These are phyloP conservation scores for Suhomyces chickasaworum DNA, from an alignment of 1,139 yeast genomes.

Conservation along the genomic window DNA sequence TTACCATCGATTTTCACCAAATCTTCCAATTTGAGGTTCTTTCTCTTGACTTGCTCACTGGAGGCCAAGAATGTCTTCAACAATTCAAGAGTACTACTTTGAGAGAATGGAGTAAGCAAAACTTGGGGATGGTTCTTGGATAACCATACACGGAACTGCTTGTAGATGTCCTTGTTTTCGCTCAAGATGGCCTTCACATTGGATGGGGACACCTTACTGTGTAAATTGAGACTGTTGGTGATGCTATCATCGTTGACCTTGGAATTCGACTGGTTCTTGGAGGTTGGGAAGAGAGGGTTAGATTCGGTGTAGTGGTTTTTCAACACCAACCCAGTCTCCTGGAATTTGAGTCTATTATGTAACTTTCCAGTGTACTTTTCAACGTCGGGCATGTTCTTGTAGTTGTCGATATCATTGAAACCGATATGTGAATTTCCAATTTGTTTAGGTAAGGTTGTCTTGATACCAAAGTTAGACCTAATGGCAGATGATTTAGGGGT, in stretches of 20 bases:
- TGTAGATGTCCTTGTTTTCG: constrained; percentile 37
- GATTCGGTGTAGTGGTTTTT: constrained; percentile 32
- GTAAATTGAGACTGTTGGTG: constrained; percentile 37
- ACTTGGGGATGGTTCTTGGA: constrained; percentile 38
- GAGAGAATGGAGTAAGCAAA: constrained; percentile 24
- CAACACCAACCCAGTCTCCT: constrained; percentile 44
- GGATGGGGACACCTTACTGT: constrained; percentile 26
- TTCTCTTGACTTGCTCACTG: constrained; percentile 23
- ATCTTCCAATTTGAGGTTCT: constrained; percentile 25
- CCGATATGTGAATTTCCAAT: constrained; percentile 47
- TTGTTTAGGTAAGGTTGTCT: constrained; percentile 46
- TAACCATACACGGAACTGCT: constrained; percentile 38
- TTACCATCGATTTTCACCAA: constrained; percentile 23
- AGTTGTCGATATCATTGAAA: constrained; percentile 48
- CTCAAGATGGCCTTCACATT: constrained; percentile 34
- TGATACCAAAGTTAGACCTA: constrained; percentile 48
- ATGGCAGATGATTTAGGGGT: constrained; percentile 47
- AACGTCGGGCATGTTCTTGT: constrained; percentile 50
- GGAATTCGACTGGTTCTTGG: constrained; percentile 17
- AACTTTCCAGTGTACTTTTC: constrained; percentile 45
- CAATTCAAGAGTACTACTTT: constrained; percentile 22
- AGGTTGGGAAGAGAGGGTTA: constrained; percentile 17
- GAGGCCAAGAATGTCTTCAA: constrained; percentile 33
- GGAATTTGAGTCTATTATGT: constrained; percentile 44
- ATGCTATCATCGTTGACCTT: constrained; percentile 26